These are phyloP conservation scores for Phialophora tarda DNA, from an alignment of 2,329 filamentous ascomycete genomes.

Conservation along the genomic window DNA sequence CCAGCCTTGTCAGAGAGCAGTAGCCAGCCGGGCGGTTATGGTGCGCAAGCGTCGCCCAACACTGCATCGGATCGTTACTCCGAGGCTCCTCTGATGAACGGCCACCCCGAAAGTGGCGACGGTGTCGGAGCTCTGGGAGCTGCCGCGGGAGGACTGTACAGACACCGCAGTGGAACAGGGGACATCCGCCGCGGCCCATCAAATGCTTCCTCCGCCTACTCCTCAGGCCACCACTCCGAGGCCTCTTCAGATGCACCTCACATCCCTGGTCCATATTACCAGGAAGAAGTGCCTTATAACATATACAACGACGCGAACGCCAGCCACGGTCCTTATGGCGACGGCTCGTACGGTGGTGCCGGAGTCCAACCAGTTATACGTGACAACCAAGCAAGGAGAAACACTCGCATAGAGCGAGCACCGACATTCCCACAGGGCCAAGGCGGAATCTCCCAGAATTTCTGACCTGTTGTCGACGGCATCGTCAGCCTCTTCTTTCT, in stretches of 20 bases:
- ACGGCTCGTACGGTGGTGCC: constrained; percentile 58
- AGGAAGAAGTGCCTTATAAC: constrained; percentile 60
- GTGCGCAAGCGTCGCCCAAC: constrained; percentile 65
- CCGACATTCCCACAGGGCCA: constrained; percentile 82
- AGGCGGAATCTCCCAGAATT: constrained; percentile 94
- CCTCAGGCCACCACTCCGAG: constrained; percentile 66
- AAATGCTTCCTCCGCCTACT: constrained; percentile 96
- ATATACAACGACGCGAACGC: constrained; percentile 53
- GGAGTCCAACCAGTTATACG: constrained; percentile 78
- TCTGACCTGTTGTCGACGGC: constrained; percentile 55
- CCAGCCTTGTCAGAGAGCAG: constrained; percentile 74
- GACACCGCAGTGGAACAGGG: constrained; percentile 51
- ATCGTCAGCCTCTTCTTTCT: background rate
- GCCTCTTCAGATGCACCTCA: constrained; percentile 58
- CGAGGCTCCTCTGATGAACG: constrained; percentile 63
- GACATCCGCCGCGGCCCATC: constrained; percentile 88
- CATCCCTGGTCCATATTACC: constrained; percentile 58
- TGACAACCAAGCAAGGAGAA: constrained; percentile 88
- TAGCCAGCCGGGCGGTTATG: constrained; percentile 59
- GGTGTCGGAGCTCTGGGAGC: constrained; percentile 68
- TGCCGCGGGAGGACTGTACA: constrained; percentile 24
- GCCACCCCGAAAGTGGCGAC: constrained; percentile 35
- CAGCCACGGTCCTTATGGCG: constrained; percentile 60
- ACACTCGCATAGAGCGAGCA: constrained; percentile 92
- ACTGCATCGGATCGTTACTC: constrained; percentile 72